Percentiles rank a stretch among this genome's conserved stretches.
Evolutionary conservation across 169 alveolate genomes (phyloP).

Genomic region (Blepharisma undulans): DNA sequence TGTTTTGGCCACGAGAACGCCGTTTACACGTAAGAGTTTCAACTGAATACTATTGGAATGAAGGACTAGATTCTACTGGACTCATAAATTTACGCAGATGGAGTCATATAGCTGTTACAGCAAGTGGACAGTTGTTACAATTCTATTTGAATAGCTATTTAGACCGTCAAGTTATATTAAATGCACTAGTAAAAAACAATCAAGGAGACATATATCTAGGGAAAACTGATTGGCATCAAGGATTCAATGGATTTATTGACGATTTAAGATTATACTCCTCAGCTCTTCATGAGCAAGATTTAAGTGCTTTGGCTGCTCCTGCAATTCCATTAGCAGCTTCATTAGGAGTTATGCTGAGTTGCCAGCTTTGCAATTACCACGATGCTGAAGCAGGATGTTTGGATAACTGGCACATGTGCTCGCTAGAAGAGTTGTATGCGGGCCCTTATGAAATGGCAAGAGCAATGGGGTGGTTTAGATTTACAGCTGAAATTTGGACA

Average conservation of each 20-base stretch:
- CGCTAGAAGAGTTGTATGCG: conserved; percentile 37
- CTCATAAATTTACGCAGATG: conserved; percentile 37
- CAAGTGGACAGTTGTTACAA: conserved; percentile 31
- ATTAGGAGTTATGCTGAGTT: conserved; percentile 29
- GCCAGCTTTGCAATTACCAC: conserved; percentile 37
- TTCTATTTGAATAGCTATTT: conserved; percentile 27
- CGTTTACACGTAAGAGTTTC: conserved; percentile 40
- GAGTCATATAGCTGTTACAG: conserved; percentile 31
- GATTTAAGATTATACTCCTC: conserved; percentile 23
- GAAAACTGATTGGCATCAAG: conserved; percentile 40
- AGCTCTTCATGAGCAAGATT: not conserved
- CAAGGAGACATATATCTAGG: conserved; percentile 43
- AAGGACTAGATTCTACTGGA: conserved; percentile 41
- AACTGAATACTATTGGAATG: conserved; percentile 45
- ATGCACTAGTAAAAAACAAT: conserved; percentile 18
- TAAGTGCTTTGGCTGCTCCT: not conserved
- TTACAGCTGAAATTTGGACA: conserved; percentile 35
- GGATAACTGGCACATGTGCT: conserved; percentile 42
- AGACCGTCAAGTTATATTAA: conserved; percentile 36
- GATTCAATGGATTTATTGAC: conserved; percentile 38
- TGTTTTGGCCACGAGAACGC: conserved; percentile 45
- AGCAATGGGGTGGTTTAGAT: conserved; percentile 47
- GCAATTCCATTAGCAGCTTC: conserved; percentile 22
- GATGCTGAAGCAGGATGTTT: conserved; percentile 31
- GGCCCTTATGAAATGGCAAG: conserved; percentile 50